Conservation (phyloP, 225 moss, liverwort and hornwort species). For the Polytrichum formosum region DNA sequence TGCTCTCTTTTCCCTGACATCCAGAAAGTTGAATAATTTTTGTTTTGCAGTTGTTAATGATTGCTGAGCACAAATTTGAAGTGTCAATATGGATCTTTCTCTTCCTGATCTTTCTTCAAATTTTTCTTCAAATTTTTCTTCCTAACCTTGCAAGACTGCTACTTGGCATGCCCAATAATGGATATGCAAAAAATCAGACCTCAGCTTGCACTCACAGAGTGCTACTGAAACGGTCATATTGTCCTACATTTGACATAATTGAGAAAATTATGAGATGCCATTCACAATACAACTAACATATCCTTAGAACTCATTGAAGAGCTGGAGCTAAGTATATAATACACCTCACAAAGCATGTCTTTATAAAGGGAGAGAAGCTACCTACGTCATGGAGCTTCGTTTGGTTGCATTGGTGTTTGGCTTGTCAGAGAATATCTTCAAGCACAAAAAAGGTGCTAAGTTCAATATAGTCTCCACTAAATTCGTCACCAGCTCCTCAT, state of each 20-base stretch:
- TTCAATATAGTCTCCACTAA: constrained; percentile 77
- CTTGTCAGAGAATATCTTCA: constrained; percentile 73
- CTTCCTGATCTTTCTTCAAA: too few relatives aligned
- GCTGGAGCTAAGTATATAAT: neutral
- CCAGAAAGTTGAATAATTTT: neutral
- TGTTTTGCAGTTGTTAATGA: neutral
- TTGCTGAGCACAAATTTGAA: too few relatives aligned
- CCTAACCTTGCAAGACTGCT: too few relatives aligned
- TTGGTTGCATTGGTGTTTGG: constrained; percentile 52
- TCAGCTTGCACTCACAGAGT: too few relatives aligned
- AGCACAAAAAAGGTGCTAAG: constrained; percentile 74
- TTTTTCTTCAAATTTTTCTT: too few relatives aligned
- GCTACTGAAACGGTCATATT: too few relatives aligned
- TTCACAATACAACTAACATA: too few relatives aligned
- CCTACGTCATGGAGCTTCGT: constrained; percentile 36
- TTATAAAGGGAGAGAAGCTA: constrained; percentile 20
- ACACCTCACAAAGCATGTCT: neutral
- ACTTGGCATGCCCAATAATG: too few relatives aligned
- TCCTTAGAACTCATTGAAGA: neutral
- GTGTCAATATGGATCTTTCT: too few relatives aligned
- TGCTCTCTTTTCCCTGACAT: constrained; percentile 64
- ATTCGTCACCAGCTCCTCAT: constrained; percentile 89
- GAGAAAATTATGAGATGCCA: too few relatives aligned
- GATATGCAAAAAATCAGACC: too few relatives aligned
- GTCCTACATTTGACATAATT: too few relatives aligned